Conservation (phyloP, 805 yeast species). For the Blastobotrys muscicola region DNA sequence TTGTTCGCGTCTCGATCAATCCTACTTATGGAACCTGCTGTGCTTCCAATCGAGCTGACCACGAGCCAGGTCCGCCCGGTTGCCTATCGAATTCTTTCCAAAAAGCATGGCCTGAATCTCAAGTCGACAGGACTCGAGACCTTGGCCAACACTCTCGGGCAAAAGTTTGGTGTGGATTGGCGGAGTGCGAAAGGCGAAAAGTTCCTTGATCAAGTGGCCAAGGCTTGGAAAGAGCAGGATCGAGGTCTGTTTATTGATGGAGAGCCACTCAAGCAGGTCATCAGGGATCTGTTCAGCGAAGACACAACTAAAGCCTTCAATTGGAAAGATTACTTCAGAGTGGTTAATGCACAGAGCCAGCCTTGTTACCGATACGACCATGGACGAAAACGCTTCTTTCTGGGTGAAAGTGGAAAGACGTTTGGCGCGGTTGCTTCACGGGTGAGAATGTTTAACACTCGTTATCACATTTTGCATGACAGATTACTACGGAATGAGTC, state of each 20-base stretch:
- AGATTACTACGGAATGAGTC: conserved; percentile 65
- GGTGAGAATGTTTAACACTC: conserved; percentile 26
- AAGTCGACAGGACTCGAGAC: conserved; percentile 73
- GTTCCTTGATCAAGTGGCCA: conserved; percentile 69
- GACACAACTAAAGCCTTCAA: conserved; percentile 27
- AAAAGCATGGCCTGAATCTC: conserved; percentile 84
- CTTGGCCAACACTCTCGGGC: conserved; percentile 68
- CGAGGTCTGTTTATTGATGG: conserved; percentile 81
- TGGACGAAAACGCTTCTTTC: conserved; percentile 49
- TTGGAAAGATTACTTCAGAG: conserved; percentile 66
- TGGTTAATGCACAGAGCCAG: conserved; percentile 55
- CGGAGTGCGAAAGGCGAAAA: conserved; percentile 51
- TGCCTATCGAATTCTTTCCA: conserved; percentile 82
- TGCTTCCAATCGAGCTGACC: conserved; percentile 65
- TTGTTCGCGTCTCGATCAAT: no score
- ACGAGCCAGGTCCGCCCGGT: conserved; percentile 82
- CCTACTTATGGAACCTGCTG: conserved; percentile 24
- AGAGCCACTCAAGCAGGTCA: conserved; percentile 50
- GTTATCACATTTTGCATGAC: conserved; percentile 60
- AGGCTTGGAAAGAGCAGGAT: conserved; percentile 81
- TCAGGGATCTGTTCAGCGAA: conserved; percentile 42
- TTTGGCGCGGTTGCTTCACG: conserved; percentile 18
- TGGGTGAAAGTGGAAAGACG: conserved; percentile 11
- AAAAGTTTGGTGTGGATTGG: conserved; percentile 81
- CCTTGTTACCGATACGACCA: conserved; percentile 57